Base-by-base conservation (phyloP, 805 yeast genomes). In the Huiozyma naganishii region DNA sequence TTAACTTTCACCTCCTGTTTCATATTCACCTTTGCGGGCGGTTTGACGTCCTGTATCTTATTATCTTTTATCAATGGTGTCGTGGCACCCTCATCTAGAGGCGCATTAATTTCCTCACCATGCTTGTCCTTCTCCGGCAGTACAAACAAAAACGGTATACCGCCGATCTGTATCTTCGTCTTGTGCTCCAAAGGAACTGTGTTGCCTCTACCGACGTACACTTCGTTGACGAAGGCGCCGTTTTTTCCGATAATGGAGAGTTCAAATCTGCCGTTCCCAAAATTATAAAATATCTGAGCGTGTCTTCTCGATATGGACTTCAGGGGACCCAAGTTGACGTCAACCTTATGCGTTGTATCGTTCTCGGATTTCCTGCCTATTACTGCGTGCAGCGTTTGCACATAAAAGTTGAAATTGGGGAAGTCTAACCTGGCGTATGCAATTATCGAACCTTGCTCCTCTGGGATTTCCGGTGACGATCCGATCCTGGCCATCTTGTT, bases 221-320 rank as follows among this genome's bases (percentile, higher is more conserved):
- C 71, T 51, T 88, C 95, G 62, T 90, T 92, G 4, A 92, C 95
- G 69, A 92, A 92, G 2, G 97, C 97, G 34, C 98, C 98, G 61
- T 92, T 92, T 53, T 95, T 74, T 13, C 98, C 98, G 52, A 89
- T 70, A 1, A 92, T 88, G 7, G 94, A 80, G 38, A 92, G 67
- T 63, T 92, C 98, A 58, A 92, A 92, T 50, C 95, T 67, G 59
- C 90, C 97, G 4, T 94, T 88, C 4, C 96, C 97, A 64, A 92
- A 92, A 60, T 92, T 92, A 68, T 90, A 92, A 61, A 89, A 90
- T 11, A 92, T 90, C 64, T 86, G 89, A 5, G 97, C 98, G 64
- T 92, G 98, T 46, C 87, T 72, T 58, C 98, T 69, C 6, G 96
- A 87, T 12, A 92, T 87, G 7, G 97, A 95, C 67, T 92, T 92